Evolutionary conservation across 2,329 filamentous ascomycete genomes (phyloP), one percentile per base, ranked within the genome.

Genomic region (Sporothrix phasma): DNA sequence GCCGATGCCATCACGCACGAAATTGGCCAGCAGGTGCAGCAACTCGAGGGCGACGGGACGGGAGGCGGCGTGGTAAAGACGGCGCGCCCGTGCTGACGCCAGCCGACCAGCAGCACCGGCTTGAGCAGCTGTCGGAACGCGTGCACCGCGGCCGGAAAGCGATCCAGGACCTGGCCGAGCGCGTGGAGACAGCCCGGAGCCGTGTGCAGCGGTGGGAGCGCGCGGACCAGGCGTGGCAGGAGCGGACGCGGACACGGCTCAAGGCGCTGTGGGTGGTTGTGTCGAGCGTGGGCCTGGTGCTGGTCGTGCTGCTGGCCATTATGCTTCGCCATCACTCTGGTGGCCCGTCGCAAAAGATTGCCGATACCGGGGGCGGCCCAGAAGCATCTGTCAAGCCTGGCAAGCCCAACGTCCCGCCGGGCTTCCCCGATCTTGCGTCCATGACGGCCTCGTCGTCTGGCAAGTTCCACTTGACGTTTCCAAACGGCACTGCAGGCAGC

Each of bases 181-280:
- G 89, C 58, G 83, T 93, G 3, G 84, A 87, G 61, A 75, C 79
- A 15, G 87, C 90, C 13, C 80, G 84, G 59, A 75, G 80, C 63
- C 80, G 84, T 7, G 84, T 92, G 15, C 86, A 89, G 71, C 77
- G 78, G 31, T 89, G 88, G 81, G 87, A 89, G 72, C 79, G 78
- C 64, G 80, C 83, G 1, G 88, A 92, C 73, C 79, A 77, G 56
- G 83, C 85, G 69, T 88, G 86, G 80, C 84, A 89, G 74, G 85
- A 88, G 70, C 84, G 79, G 69, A 88, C 85, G n/a, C 77, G 84
- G 66, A 79, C 77, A 71, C 80, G 86, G 59, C 76, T 90, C 67
- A 84, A 82, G 68, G 79, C 82, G 22, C 75, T 88, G 54, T 90
- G 87, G 85, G 79, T 84, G 45, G 78, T 85, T 66, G 81, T 81